A percentile compares a stretch with the other conserved stretches of the same genome.
Evolutionary conservation across 441 rosid genomes (phyloP).

Genomic region (Syzygium syzygioides): DNA sequence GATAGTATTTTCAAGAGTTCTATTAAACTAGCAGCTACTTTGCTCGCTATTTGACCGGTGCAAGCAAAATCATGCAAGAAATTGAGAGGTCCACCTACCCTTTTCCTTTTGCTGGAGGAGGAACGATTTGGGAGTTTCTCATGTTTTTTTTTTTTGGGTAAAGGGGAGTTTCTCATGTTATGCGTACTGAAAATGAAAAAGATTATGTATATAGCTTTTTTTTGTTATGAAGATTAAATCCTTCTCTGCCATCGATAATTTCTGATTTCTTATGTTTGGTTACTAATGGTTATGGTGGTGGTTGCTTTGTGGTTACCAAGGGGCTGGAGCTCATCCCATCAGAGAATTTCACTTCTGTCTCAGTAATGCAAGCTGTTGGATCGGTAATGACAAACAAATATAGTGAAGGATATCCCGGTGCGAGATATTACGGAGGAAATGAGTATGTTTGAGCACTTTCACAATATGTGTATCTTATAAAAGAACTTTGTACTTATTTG

Average conservation of each 20-base stretch:
- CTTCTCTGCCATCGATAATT: background rate
- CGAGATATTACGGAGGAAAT: conserved; percentile 96
- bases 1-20: background rate
- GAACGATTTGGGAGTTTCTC: background rate
- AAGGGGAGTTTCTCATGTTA: background rate
- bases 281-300: background rate
- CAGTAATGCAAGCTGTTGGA: conserved; percentile 94
- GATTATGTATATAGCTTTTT: background rate
- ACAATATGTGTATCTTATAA: background rate
- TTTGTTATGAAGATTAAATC: background rate
- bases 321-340: conserved; percentile 95
- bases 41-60: background rate
- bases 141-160: too few species aligned
- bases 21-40: background rate
- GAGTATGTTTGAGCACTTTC: conserved; percentile 42
- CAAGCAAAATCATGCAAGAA: background rate
- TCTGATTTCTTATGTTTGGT: background rate
- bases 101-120: background rate
- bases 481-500: background rate
- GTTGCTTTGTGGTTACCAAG: conserved; percentile 21
- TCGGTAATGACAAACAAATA: conserved; percentile 92
- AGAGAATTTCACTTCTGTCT: conserved; percentile 89
- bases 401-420: conserved; percentile 98
- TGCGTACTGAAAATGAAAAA: background rate
- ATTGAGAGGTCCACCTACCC: background rate